Conservation (phyloP, 768 basidiomycete genomes). For the Boletus fagicola region DNA sequence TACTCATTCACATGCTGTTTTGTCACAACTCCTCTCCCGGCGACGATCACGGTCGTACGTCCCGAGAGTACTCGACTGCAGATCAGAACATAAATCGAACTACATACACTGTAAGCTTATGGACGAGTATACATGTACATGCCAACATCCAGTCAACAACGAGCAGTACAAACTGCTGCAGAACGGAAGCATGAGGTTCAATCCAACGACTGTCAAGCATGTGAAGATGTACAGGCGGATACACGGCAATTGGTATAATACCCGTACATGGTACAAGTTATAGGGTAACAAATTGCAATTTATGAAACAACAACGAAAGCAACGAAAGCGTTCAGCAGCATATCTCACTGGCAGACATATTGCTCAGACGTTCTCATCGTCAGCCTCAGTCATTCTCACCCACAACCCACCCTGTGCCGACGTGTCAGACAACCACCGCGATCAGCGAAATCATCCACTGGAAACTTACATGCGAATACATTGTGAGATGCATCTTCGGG, state of each 20-base stretch:
- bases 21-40: too few relatives aligned
- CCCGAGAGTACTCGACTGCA: too few relatives aligned
- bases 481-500: constrained; percentile 54
- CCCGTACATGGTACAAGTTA: background rate
- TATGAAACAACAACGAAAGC: background rate
- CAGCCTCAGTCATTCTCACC: constrained; percentile 40
- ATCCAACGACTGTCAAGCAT: background rate
- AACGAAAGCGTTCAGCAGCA: background rate
- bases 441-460: background rate
- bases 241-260: background rate
- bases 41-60: too few relatives aligned
- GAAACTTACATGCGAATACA: constrained; percentile 45
- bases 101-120: too few relatives aligned
- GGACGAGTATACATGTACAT: too few relatives aligned
- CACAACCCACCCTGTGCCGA: constrained; percentile 50
- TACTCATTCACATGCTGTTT: too few relatives aligned
- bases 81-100: too few relatives aligned
- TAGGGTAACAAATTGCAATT: background rate
- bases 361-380: constrained; percentile 6
- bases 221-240: background rate
- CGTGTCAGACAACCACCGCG: background rate
- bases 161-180: background rate
- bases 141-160: too few relatives aligned
- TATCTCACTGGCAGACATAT: too few relatives aligned
- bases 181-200: background rate